Evolutionary conservation across 139 green algal species (phyloP).

Genomic region (Micractinium conductrix): DNA sequence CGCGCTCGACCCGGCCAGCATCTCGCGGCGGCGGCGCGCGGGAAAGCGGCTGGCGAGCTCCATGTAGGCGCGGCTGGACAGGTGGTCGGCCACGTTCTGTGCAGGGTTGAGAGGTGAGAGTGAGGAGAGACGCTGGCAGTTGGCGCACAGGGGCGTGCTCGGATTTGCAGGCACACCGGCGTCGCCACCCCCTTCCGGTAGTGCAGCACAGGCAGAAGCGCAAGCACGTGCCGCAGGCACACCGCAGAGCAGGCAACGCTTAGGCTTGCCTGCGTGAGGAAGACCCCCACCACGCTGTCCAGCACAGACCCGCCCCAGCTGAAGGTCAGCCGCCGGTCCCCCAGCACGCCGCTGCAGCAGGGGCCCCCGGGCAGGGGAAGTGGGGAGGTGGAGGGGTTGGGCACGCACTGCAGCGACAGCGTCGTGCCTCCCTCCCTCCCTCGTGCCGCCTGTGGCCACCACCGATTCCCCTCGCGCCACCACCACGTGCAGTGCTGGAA

Average conservation of each 20-base stretch:
- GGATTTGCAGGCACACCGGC: too few relatives aligned
- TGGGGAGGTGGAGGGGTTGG: neutral
- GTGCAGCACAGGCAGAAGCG: too few relatives aligned
- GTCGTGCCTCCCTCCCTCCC: too few relatives aligned
- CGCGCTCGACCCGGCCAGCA: neutral
- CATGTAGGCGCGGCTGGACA: conserved; percentile 84
- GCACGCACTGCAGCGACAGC: neutral
- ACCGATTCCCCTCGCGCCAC: neutral
- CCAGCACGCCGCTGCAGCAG: conserved; percentile 52
- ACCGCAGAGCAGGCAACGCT: too few relatives aligned
- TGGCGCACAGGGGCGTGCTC: too few relatives aligned
- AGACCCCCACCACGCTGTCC: conserved; percentile 83
- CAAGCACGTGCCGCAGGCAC: too few relatives aligned
- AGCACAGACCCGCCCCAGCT: conserved; percentile 80
- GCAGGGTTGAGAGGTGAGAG: too few relatives aligned
- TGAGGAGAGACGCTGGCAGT: too few relatives aligned
- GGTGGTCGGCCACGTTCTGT: conserved; percentile 83
- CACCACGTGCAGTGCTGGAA: neutral
- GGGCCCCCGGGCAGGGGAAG: neutral
- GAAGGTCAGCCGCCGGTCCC: conserved; percentile 38
- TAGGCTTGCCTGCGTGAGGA: conserved; percentile 76
- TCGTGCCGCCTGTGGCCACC: neutral
- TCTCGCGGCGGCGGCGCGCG: neutral
- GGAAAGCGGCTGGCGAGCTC: conserved; percentile 69
- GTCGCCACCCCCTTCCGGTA: too few relatives aligned